These are phyloP conservation scores for Jackrogersella minutella DNA, from an alignment of 495 filamentous ascomycete species.

Conservation along the genomic window DNA sequence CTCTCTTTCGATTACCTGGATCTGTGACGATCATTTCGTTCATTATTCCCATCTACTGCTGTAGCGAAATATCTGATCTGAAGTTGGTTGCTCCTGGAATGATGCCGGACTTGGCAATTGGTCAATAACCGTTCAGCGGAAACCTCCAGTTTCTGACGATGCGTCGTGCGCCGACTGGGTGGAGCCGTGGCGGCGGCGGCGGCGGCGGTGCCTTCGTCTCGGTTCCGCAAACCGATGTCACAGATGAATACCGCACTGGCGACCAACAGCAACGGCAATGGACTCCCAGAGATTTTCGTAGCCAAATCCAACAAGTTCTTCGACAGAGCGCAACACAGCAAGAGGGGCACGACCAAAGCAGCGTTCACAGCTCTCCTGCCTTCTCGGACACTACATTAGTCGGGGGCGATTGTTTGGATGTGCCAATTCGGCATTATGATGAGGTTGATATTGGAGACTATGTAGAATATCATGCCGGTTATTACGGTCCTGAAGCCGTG, in stretches of 20 bases:
- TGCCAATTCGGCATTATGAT: slow-evolving; percentile 32
- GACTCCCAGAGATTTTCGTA: slow-evolving; percentile 24
- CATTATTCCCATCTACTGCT: neutral
- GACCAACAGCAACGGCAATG: slow-evolving; percentile 13
- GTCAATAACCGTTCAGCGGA: slow-evolving; percentile 1
- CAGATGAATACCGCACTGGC: neutral
- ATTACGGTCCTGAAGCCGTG: slow-evolving; percentile 29
- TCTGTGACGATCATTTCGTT: neutral
- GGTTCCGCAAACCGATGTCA: slow-evolving; percentile 31
- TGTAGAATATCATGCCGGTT: slow-evolving; percentile 17
- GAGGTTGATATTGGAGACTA: slow-evolving; percentile 26
- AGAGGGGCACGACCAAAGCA: neutral
- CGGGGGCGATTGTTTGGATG: slow-evolving; percentile 28
- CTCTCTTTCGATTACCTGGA: neutral
- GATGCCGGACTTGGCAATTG: slow-evolving; percentile 1
- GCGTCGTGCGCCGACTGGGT: slow-evolving; percentile 17
- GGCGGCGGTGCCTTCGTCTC: slow-evolving; percentile 22
- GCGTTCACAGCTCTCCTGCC: slow-evolving; percentile 27
- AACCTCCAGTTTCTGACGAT: slow-evolving; percentile 6
- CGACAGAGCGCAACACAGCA: slow-evolving; percentile 2
- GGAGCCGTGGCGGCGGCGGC: slow-evolving; percentile 2
- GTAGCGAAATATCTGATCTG: neutral
- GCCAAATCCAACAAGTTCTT: slow-evolving; percentile 34
- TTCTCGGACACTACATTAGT: slow-evolving; percentile 34
- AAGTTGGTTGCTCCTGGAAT: neutral